Base-by-base conservation (phyloP, 2,329 filamentous ascomycete species). In the Pseudopyricularia javanii region DNA sequence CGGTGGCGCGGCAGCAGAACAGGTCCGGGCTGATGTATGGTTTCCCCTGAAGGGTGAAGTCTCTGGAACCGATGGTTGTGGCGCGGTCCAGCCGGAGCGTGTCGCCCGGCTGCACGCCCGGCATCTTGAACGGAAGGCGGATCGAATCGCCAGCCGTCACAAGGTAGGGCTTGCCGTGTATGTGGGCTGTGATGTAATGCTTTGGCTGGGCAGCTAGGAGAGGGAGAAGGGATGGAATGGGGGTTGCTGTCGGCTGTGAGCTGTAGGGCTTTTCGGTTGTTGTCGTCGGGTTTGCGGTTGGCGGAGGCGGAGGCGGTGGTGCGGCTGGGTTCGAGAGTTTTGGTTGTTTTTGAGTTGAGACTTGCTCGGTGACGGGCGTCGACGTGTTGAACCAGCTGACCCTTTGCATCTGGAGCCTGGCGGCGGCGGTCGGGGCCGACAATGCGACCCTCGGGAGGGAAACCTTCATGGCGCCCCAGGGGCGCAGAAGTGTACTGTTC, bases 81-180 rank as follows among this genome's bases (percentile, higher is more conserved):
- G 90, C 93, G 53, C 90, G 85, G 71, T 95, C 91, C 54, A 98
- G 77, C 7, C 91, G 86, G 55, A 98, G 75, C 35, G 94, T 74
- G 65, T 97, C 91, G 30, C 93, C 93, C 1, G 90, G 84, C 7
- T 76, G 70, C 5, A 89, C 86, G 26, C 79, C 82, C 3, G 83
- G 80, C 82, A 93, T 88, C 61, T 79, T 78, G 73, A 91, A 91
- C 6, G 88, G 88, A 51, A 93, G 80, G 34, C 86, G 86, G 50
- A 93, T 68, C 55, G 76, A 74, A 70, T 93, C 88, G 59, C 88
- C 88, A 47, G 76, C 72, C 7, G 86, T 90, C 58, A 93, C 77
- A 32, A 93, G 85, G 72, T 91, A 93, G 7, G 86, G 85, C 52
- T 78, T 80, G 30, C 81, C 85, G 70, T 93, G 85, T 68, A 94